Base-by-base conservation (phyloP, 148 eudicot species). In the Chenopodium suecicum region DNA sequence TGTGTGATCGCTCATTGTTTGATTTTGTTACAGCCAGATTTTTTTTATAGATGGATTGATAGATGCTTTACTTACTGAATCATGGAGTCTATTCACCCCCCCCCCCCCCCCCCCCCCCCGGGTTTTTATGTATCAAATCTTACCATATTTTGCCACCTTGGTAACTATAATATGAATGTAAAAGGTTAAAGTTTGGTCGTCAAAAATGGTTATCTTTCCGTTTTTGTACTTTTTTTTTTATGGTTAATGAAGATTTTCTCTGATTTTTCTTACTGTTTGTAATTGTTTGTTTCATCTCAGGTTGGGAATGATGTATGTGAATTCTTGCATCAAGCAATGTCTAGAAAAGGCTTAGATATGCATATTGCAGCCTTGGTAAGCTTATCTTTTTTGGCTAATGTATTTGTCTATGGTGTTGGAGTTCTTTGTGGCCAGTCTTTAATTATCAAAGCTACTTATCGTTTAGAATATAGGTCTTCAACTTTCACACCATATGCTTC, bases 291-390 rank as follows among this genome's bases (percentile, higher is more conserved):
- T 73, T 27, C 88, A 23, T 47, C 77, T 19, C 89, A 95, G 98
- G 88, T 90, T 44, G 98, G 91, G 56, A 89, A 80, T 83, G 94
- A 95, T 91, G 94, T 93, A 80, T 80, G 95, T 79, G 89, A 86
- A 75, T 84, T 87, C 78, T 82, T 95, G 80, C 91, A 90, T 73
- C 82, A 84, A 82, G 93, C 98, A 74, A 82, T 95, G 74, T 82
- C 86, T 67, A 91, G 86, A 78, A 90, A 79, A 68, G 94, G 93
- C 78, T 84, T 95, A 31, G 82, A 90, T 90, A 90, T 92, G 92
- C 88, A 83, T 48, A 93, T 95, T 56, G 86, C 91, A 80, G 90
- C 86, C 32, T 83, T 95, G 85, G 98, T 95, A 88, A 87, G 97
- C 48, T n/a, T 41, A 22, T 62, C 37, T 62, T 79, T 68, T 50